Evolutionary conservation across 2,329 filamentous ascomycete species (phyloP).

Genomic region (Hypoxylon sp.): DNA sequence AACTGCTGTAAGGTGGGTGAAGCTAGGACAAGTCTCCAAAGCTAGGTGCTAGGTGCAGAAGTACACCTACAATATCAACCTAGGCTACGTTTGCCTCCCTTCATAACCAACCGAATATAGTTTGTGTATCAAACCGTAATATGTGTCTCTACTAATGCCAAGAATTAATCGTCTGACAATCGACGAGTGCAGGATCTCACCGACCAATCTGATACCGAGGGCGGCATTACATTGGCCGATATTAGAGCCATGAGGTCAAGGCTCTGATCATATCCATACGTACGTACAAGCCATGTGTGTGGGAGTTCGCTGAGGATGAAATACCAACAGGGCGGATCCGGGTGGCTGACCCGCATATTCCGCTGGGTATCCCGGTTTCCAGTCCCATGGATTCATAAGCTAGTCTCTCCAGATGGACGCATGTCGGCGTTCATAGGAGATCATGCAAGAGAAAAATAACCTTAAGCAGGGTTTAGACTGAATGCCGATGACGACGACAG

Average conservation of each 20-base stretch:
- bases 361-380: slow-evolving; percentile 17
- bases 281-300: slow-evolving; percentile 20
- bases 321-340: slow-evolving; percentile 28
- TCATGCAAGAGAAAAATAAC: slow-evolving; percentile 4
- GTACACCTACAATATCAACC: slow-evolving; percentile 4
- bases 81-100: slow-evolving; percentile 13
- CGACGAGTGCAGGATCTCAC: slow-evolving; percentile 1
- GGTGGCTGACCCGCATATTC: slow-evolving; percentile 20
- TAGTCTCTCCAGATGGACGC: slow-evolving; percentile 3
- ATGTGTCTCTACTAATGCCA: neutral
- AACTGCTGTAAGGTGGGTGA: neutral
- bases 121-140: slow-evolving; percentile 7
- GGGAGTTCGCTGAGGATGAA: slow-evolving; percentile 14
- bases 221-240: neutral
- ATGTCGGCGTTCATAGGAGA: slow-evolving; percentile 2
- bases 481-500: slow-evolving; percentile 18
- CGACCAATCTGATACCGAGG: slow-evolving; percentile 5
- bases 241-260: neutral
- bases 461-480: neutral
- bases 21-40: neutral
- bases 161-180: slow-evolving; percentile 12
- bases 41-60: neutral
- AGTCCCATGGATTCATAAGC: slow-evolving; percentile 23
- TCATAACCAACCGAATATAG: neutral
- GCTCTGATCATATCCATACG: slow-evolving; percentile 10